phyloP scores from a whole-genome alignment of 441 rosid genomes.

The Erysimum pusillum region DNA sequence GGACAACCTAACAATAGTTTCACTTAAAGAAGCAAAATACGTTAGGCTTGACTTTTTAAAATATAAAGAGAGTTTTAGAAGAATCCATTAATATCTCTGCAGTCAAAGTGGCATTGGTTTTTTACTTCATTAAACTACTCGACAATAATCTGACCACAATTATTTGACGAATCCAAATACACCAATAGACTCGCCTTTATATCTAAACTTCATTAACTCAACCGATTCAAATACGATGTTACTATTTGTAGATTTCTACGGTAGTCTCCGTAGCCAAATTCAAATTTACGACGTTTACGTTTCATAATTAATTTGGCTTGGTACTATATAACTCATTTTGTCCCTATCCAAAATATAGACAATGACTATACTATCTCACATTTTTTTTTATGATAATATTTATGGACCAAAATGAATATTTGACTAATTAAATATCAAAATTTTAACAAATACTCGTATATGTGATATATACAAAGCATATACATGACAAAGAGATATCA shows the following conservation, averaged over 20 bases:
- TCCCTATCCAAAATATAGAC: slow-evolving; percentile 1
- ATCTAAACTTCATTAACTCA: slow-evolving; percentile 15
- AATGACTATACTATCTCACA: too few relatives aligned
- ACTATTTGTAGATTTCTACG: not conserved
- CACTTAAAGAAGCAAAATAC: slow-evolving; percentile 42
- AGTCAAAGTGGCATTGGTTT: slow-evolving; percentile 26
- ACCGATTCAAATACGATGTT: not conserved
- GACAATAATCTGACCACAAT: slow-evolving; percentile 23
- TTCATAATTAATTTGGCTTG: slow-evolving; percentile 25
- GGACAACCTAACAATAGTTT: slow-evolving; percentile 46
- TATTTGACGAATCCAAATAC: slow-evolving; percentile 22
- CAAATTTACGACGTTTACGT: not conserved
- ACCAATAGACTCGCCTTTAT: not conserved
- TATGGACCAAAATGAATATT: too few relatives aligned
- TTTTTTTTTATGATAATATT: too few relatives aligned
- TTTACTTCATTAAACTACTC: slow-evolving; percentile 24
- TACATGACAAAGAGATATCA: too few relatives aligned
- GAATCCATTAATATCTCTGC: slow-evolving; percentile 29
- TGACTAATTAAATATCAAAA: too few relatives aligned
- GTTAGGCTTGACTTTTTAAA: slow-evolving; percentile 52
- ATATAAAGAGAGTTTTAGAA: slow-evolving; percentile 29
- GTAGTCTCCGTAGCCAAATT: not conserved
- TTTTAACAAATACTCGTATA: too few relatives aligned
- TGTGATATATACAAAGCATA: too few relatives aligned
- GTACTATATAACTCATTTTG: slow-evolving; percentile 20